These are phyloP conservation scores for Epicoccum nigrum DNA, from an alignment of 2,329 filamentous ascomycete species.

Conservation along the genomic window DNA sequence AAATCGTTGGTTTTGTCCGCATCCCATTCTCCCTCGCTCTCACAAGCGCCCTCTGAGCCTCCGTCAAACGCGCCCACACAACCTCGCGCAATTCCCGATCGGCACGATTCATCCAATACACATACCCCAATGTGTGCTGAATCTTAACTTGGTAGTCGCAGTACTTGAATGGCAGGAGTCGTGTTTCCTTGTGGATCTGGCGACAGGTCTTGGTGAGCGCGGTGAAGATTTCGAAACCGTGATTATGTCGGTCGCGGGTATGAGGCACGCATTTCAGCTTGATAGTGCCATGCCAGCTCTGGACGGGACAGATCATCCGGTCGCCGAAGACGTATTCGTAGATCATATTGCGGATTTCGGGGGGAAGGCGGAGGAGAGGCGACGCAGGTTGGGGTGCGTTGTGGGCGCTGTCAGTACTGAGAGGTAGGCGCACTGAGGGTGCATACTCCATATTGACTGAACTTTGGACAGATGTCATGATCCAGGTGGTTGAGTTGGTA, in stretches of 20 bases:
- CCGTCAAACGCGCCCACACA: too few relatives aligned
- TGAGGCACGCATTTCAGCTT: too few relatives aligned
- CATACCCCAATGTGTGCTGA: too few relatives aligned
- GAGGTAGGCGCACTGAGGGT: background rate
- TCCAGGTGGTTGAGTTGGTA: too few relatives aligned
- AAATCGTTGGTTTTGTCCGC: too few relatives aligned
- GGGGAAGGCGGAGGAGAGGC: constrained; percentile 19
- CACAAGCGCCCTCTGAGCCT: too few relatives aligned
- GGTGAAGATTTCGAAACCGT: background rate
- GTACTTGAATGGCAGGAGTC: background rate
- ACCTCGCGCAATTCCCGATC: too few relatives aligned
- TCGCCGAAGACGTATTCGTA: constrained; percentile 18
- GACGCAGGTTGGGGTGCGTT: background rate
- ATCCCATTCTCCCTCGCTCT: too few relatives aligned
- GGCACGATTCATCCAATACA: too few relatives aligned
- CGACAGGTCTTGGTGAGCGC: background rate
- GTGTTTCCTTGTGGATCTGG: background rate
- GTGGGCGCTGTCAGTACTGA: background rate
- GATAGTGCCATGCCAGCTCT: background rate
- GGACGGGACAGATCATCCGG: background rate
- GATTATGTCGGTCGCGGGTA: too few relatives aligned
- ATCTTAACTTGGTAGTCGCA: background rate
- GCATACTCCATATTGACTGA: background rate
- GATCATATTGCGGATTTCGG: constrained; percentile 21
- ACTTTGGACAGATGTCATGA: too few relatives aligned